phyloP scores from a whole-genome alignment of 306 rosid species.

The Sindora glabra region DNA sequence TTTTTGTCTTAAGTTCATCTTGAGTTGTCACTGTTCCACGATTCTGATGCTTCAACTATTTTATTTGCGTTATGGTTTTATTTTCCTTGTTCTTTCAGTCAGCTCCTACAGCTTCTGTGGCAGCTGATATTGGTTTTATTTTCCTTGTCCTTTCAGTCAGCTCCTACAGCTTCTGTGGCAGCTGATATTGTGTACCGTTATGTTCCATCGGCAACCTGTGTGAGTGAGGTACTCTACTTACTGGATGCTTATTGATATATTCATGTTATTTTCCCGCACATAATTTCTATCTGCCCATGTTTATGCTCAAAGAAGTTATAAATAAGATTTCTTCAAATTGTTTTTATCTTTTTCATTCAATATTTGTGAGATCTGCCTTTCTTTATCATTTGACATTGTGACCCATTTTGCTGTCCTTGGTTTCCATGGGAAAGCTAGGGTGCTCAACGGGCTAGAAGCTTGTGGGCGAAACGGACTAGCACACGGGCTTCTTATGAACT shows the following conservation, averaged over 20 bases:
- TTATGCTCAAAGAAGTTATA: no score
- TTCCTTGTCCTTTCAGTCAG: conserved; percentile 52
- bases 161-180: conserved; percentile 75
- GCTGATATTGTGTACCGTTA: conserved; percentile 80
- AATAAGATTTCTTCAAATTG: no score
- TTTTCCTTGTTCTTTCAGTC: conserved; percentile 48
- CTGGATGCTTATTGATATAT: not conserved
- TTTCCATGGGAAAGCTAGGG: no score
- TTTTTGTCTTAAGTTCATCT: conserved; percentile 14
- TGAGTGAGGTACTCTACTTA: conserved; percentile 72
- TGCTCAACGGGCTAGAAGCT: no score
- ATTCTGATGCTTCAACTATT: conserved; percentile 15
- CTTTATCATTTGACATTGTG: not conserved
- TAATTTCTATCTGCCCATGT: no score
- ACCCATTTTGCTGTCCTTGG: no score
- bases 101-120: conserved; percentile 72
- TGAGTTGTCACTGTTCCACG: not conserved
- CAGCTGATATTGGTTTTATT: conserved; percentile 28
- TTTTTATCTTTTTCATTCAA: not conserved
- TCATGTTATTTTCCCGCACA: no score
- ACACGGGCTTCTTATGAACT: no score
- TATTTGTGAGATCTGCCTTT: conserved; percentile 5
- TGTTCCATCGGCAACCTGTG: conserved; percentile 85
- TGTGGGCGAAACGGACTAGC: no score
- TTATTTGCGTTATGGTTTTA: conserved; percentile 1